Evolutionary conservation across 2,329 filamentous ascomycete species (phyloP).

Genomic region (Blastomyces silverae): DNA sequence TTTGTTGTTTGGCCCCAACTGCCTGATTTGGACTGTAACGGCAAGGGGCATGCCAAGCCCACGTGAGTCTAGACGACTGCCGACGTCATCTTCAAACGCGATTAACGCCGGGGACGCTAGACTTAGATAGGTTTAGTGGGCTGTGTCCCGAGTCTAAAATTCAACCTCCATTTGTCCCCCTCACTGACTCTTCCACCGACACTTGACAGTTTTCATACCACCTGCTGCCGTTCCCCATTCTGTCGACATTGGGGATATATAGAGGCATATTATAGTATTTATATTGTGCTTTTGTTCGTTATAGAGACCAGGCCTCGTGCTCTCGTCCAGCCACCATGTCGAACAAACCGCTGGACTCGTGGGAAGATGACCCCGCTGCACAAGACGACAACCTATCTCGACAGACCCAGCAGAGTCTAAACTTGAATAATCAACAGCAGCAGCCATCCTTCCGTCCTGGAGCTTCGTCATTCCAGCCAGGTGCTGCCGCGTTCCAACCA

Average conservation of each 20-base stretch:
- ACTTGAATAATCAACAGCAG: conserved; percentile 56
- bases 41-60: not conserved
- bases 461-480: conserved; percentile 65
- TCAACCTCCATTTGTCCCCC: conserved; percentile 3
- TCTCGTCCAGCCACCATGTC: conserved; percentile 56
- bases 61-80: not conserved
- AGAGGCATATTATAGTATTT: not conserved
- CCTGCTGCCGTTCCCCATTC: not conserved
- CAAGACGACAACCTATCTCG: conserved; percentile 71
- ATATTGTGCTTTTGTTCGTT: not conserved
- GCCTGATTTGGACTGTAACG: not conserved
- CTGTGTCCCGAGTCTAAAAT: conserved; percentile 7
- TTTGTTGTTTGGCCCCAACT: not conserved
- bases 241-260: not conserved
- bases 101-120: not conserved
- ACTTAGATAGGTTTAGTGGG: not conserved
- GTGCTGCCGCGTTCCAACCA: conserved; percentile 63
- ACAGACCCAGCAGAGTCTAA: conserved; percentile 68
- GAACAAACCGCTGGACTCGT: conserved; percentile 68
- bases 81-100: conserved; percentile 6
- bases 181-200: not conserved
- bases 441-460: conserved; percentile 58
- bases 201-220: not conserved
- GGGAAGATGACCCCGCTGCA: conserved; percentile 78
- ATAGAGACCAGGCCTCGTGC: conserved; percentile 18